Conservation (phyloP, 202 grass and related monocot species). For the Carex arenaria region DNA sequence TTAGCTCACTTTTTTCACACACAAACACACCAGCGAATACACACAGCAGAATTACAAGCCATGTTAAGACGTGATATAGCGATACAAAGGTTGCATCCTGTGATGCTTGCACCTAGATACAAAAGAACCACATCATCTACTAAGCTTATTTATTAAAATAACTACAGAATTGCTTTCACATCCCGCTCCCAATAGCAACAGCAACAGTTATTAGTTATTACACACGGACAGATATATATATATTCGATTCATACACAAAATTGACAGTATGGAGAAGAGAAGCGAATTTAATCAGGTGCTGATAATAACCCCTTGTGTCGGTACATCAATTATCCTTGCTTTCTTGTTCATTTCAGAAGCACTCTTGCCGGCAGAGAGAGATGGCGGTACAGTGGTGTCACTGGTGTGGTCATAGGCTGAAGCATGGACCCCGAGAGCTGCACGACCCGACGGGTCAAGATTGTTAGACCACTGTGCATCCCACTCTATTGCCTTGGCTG, state of each 20-base stretch:
- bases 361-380: slow-evolving; percentile 18
- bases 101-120: slow-evolving; percentile 55
- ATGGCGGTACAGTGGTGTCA: background rate
- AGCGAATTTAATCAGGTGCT: slow-evolving; percentile 12
- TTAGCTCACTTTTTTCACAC: background rate
- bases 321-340: slow-evolving; percentile 28
- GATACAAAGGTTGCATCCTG: slow-evolving; percentile 42
- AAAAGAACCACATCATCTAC: slow-evolving; percentile 55
- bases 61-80: background rate
- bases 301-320: slow-evolving; percentile 23
- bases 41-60: background rate
- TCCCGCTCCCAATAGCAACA: background rate
- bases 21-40: background rate
- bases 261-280: slow-evolving; percentile 3
- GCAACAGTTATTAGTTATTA: background rate
- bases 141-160: slow-evolving; percentile 30
- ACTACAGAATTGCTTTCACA: background rate
- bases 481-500: slow-evolving; percentile 91
- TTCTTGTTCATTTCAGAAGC: slow-evolving; percentile 31
- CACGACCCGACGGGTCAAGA: slow-evolving; percentile 74
- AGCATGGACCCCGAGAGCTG: slow-evolving; percentile 60
- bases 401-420: slow-evolving; percentile 29
- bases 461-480: slow-evolving; percentile 82
- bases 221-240: background rate
- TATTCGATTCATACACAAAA: background rate